These are phyloP conservation scores for Candida dubliniensis DNA, from an alignment of 1,139 yeast genomes.

Conservation along the genomic window DNA sequence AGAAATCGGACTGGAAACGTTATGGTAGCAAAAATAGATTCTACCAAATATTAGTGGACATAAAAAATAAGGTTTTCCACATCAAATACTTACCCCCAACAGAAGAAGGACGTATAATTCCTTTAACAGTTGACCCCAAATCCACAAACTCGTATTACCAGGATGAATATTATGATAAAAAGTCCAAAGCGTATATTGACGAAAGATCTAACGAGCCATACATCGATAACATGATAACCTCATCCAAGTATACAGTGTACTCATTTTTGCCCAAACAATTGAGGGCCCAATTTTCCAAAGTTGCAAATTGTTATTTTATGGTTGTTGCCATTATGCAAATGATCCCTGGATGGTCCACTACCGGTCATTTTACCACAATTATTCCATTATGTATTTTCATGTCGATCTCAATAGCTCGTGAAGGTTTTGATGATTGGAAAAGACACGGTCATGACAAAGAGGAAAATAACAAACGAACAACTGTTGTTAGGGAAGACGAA, in stretches of 20 bases:
- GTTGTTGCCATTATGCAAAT: constrained; percentile 87
- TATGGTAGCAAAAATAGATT: constrained; percentile 18
- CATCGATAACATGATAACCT: constrained; percentile 67
- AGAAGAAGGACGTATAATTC: constrained; percentile 73
- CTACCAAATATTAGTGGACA: constrained; percentile 17
- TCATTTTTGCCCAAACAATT: constrained; percentile 87
- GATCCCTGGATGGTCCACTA: constrained; percentile 97
- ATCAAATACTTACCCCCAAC: constrained; percentile 50
- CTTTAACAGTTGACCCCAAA: constrained; percentile 48
- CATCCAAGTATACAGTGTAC: constrained; percentile 81
- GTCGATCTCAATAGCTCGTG: constrained; percentile 87
- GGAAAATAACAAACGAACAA: constrained; percentile 69
- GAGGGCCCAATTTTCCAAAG: constrained; percentile 84
- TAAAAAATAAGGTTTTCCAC: constrained; percentile 42
- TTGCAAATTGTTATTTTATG: constrained; percentile 87
- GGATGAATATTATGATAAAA: constrained; percentile 28
- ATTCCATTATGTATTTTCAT: constrained; percentile 84
- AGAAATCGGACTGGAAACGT: constrained; percentile 13
- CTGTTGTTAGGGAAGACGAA: constrained; percentile 37
- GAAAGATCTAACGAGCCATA: constrained; percentile 69
- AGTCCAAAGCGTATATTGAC: constrained; percentile 48
- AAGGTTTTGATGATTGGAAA: constrained; percentile 90
- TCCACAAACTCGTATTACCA: constrained; percentile 29
- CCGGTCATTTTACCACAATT: constrained; percentile 95
- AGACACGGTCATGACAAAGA: constrained; percentile 83